phyloP scores from a whole-genome alignment of 805 yeast genomes.

The Saccharomycopsis lassenensis region DNA sequence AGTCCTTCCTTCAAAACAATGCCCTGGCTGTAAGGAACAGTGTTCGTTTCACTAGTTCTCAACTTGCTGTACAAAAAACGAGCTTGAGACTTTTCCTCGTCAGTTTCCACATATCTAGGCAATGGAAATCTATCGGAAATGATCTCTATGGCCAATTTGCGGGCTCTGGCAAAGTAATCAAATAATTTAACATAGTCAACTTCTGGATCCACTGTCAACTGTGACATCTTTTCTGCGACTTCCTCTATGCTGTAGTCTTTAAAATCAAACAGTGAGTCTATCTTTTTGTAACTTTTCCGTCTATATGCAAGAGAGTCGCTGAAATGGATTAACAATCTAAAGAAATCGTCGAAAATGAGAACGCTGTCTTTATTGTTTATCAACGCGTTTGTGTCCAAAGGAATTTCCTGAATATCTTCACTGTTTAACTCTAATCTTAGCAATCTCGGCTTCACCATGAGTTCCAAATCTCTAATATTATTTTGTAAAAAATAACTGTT shows the following conservation, averaged over 20 bases:
- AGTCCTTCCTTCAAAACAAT: too few species aligned
- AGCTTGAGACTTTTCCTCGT: constrained; percentile 41
- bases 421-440: not conserved
- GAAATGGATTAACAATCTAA: constrained; percentile 21
- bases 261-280: not conserved
- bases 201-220: not conserved
- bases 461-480: constrained; percentile 17
- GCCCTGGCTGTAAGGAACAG: too few species aligned
- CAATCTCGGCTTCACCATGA: constrained; percentile 20
- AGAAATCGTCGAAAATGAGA: constrained; percentile 22
- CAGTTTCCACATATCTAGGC: constrained; percentile 37
- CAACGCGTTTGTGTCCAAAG: constrained; percentile 18
- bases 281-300: too few species aligned
- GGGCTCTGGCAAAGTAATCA: too few species aligned
- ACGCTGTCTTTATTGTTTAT: constrained; percentile 15
- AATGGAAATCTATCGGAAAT: too few species aligned
- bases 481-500: constrained; percentile 26
- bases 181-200: not conserved
- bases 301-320: constrained; percentile 15
- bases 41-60: too few species aligned
- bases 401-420: not conserved
- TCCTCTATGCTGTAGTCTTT: not conserved
- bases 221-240: constrained; percentile 1
- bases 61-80: constrained; percentile 37
- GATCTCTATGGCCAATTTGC: too few species aligned